Percentiles rank a stretch among this genome's conserved stretches.
Evolutionary conservation across 495 filamentous ascomycete genomes (phyloP).

Genomic region (Neurospora sublineolata): DNA sequence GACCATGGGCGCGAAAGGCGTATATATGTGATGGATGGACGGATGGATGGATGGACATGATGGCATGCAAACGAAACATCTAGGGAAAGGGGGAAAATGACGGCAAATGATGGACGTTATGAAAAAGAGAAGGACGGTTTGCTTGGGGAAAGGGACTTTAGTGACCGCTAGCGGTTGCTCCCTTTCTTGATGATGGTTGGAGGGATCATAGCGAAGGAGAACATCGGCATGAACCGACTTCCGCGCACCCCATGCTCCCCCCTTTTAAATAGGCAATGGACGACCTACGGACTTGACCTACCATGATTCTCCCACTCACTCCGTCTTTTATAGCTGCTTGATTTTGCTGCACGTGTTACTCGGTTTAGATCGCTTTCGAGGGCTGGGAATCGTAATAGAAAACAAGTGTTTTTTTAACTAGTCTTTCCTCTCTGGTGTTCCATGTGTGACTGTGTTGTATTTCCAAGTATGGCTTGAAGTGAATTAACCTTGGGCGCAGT

Average conservation of each 20-base stretch:
- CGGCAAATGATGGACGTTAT: background rate
- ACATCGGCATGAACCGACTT: background rate
- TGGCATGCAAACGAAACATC: background rate
- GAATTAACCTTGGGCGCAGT: background rate
- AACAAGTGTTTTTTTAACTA: background rate
- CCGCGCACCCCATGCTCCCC: background rate
- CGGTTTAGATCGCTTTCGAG: background rate
- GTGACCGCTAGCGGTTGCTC: background rate
- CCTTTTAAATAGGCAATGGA: background rate
- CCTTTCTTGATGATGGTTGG: background rate
- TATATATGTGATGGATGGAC: background rate
- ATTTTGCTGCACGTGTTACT: background rate
- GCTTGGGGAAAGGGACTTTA: background rate
- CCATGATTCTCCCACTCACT: background rate
- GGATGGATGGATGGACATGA: background rate
- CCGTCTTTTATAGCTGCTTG: background rate
- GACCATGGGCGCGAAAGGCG: background rate
- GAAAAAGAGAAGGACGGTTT: background rate
- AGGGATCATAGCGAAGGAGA: background rate
- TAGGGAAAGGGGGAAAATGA: background rate
- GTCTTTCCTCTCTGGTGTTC: background rate
- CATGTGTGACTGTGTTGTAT: background rate
- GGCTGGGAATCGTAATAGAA: background rate
- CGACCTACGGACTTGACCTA: background rate
- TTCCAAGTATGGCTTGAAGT: background rate